Percentiles rank a stretch among this genome's conserved stretches.
phyloP scores from a whole-genome alignment of 768 basidiomycete genomes.

The Tricholoma sp. region DNA sequence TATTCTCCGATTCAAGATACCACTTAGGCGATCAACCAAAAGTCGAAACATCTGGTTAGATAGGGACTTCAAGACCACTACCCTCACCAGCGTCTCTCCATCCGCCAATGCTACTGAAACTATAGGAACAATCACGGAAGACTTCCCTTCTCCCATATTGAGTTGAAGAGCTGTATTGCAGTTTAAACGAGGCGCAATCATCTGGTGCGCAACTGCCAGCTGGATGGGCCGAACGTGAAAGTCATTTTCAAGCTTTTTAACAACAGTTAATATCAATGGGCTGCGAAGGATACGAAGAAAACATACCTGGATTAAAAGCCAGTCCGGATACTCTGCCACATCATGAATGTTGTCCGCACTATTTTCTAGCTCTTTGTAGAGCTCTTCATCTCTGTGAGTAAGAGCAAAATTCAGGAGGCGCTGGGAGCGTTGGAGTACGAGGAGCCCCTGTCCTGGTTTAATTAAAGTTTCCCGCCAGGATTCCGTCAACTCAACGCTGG shows the following conservation, averaged over 20 bases:
- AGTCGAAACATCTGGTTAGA: conserved; percentile 43
- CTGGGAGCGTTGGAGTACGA: conserved; percentile 35
- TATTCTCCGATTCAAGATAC: conserved; percentile 40
- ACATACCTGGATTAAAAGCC: conserved; percentile 40
- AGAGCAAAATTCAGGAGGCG: conserved; percentile 28
- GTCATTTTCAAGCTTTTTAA: conserved; percentile 33
- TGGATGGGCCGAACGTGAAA: conserved; percentile 41
- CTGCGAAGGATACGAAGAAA: neutral
- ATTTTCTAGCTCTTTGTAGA: conserved; percentile 23
- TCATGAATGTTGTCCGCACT: conserved; percentile 9
- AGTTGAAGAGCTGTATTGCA: conserved; percentile 41
- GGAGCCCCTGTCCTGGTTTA: conserved; percentile 18
- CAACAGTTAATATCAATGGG: neutral
- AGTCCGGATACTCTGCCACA: conserved; percentile 36
- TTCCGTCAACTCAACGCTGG: conserved; percentile 7
- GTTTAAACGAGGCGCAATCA: conserved; percentile 35
- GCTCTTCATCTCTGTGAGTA: conserved; percentile 22
- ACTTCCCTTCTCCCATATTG: conserved; percentile 59
- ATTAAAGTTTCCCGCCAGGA: conserved; percentile 27
- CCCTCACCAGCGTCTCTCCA: conserved; percentile 36
- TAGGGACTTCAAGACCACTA: conserved; percentile 47
- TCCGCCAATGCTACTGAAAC: conserved; percentile 35
- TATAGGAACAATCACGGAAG: conserved; percentile 47
- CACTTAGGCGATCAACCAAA: conserved; percentile 36
- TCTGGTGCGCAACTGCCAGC: conserved; percentile 34